Percentiles rank a stretch among this genome's conserved stretches.
Conservation (phyloP, 805 yeast genomes). For the Saturnispora quitensis region DNA sequence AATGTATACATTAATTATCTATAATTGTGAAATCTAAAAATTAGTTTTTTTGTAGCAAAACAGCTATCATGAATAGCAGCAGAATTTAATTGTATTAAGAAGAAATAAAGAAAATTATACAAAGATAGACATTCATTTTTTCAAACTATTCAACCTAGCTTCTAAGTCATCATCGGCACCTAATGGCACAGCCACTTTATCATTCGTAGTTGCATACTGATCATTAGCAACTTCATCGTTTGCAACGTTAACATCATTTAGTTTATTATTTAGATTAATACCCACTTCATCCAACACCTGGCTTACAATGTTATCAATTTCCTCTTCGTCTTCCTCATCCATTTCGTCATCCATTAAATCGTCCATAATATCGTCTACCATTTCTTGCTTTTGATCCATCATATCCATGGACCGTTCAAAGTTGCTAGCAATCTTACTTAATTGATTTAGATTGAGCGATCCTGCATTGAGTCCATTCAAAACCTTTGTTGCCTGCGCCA, state of each 20-base stretch:
- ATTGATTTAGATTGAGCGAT: slow-evolving; percentile 80
- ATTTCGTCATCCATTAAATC: slow-evolving; percentile 91
- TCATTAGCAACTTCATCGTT: slow-evolving; percentile 28
- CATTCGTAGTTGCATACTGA: slow-evolving; percentile 11
- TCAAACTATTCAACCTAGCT: slow-evolving; percentile 77
- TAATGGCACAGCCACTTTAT: slow-evolving; percentile 26
- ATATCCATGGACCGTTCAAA: slow-evolving; percentile 89
- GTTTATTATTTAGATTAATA: slow-evolving; percentile 55
- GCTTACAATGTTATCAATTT: slow-evolving; percentile 82
- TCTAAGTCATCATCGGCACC: slow-evolving; percentile 75
- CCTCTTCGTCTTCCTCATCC: slow-evolving; percentile 71
- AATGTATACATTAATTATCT: background rate
- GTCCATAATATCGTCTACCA: slow-evolving; percentile 97
- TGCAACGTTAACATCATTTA: slow-evolving; percentile 22
- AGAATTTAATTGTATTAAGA: background rate
- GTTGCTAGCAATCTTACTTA: slow-evolving; percentile 87
- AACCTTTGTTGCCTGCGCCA: slow-evolving; percentile 86
- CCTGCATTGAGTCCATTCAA: slow-evolving; percentile 77
- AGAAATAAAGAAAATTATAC: background rate
- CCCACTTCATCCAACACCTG: slow-evolving; percentile 96
- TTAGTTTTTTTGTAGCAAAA: background rate
- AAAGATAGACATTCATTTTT: slow-evolving; percentile 31
- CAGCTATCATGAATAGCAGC: background rate
- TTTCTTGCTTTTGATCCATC: slow-evolving; percentile 98
- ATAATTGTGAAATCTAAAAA: background rate